Conservation (phyloP, 805 yeast genomes). For the Starmerella bacillaris region DNA sequence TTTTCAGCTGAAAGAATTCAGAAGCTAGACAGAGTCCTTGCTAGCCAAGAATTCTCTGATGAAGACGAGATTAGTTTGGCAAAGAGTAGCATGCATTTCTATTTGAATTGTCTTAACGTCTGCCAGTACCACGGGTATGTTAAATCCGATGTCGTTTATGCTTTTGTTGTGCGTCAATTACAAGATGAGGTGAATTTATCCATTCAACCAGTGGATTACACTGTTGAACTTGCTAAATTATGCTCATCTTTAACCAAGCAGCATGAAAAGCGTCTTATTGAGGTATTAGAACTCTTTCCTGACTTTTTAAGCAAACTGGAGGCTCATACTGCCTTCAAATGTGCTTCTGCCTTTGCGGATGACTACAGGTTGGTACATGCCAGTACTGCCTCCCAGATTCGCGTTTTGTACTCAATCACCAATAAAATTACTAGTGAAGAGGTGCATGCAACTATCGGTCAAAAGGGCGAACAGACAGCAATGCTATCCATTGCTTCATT, state of each 20-base stretch:
- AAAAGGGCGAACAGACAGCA: constrained; percentile 19
- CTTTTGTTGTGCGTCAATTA: constrained; percentile 26
- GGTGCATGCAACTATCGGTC: constrained; percentile 17
- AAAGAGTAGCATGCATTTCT: constrained; percentile 23
- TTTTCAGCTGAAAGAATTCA: constrained; percentile 5
- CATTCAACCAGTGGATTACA: neutral
- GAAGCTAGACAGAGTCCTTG: constrained; percentile 4
- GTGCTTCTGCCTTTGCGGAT: constrained; percentile 42
- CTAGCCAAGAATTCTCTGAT: constrained; percentile 11
- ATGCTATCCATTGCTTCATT: constrained; percentile 15
- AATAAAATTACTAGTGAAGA: constrained; percentile 47
- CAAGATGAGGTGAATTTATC: too few relatives aligned
- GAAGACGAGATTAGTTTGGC: constrained; percentile 29
- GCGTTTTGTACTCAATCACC: constrained; percentile 66
- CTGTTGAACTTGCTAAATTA: constrained; percentile 6
- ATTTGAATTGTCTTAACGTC: constrained; percentile 42
- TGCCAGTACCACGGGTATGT: constrained; percentile 20
- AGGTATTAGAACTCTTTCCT: constrained; percentile 22
- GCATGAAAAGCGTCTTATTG: constrained; percentile 5
- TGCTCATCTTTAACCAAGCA: constrained; percentile 6
- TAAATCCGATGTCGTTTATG: constrained; percentile 28
- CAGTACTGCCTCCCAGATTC: constrained; percentile 10
- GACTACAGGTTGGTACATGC: constrained; percentile 38
- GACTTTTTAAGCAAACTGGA: constrained; percentile 31
- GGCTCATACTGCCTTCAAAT: constrained; percentile 30